Base-by-base conservation (phyloP, 2,329 filamentous ascomycete genomes). In the Colletotrichum sojae region DNA sequence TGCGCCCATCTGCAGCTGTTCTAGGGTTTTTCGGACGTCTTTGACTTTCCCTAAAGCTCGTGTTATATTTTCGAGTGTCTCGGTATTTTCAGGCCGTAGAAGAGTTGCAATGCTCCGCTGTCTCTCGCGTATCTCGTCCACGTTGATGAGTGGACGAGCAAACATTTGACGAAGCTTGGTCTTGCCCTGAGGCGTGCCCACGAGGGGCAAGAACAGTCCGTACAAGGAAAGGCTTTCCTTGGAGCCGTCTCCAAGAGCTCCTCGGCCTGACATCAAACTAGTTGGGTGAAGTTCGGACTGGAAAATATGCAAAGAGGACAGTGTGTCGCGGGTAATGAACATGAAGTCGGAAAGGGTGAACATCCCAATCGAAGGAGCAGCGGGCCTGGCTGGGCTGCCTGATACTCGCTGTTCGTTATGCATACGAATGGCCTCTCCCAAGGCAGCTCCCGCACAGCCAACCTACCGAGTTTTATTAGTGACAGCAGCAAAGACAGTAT, bases 171-270 rank as follows among this genome's bases (percentile, higher is more conserved):
- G 91, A 5, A 99, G 84, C 51, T 88, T 86, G 27, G 83, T 76
- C 73, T 90, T 94, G 0, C 96, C 96, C 77, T 98, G 94, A 1
- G 92, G 87, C 4, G 94, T 98, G 63, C 87, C 87, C 27, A 92
- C 90, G 36, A 96, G 83, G 63, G 89, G 85, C 67, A 92, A 89
- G 70, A 98, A 97, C 0, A 98, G 82, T 0, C 93, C 95, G 77
- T 92, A 97, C 0, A 97, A 82, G 0, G 94, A 98, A 1, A 96
- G 84, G 16, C 90, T 92, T 80, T 97, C 94, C 78, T 95, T 97
- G 1, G 88, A 87, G 20, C 88, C 90, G 1, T 87, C 89, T 27
- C 83, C 86, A 36, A 85, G 84, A 71, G 84, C 88, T 6, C 85
- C 87, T 3, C 90, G 89, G 0, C 92, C 92, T 80, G 92, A 91